Base-by-base conservation (phyloP, 176 grass and related monocot species). In the Urochloa ruziziensis region DNA sequence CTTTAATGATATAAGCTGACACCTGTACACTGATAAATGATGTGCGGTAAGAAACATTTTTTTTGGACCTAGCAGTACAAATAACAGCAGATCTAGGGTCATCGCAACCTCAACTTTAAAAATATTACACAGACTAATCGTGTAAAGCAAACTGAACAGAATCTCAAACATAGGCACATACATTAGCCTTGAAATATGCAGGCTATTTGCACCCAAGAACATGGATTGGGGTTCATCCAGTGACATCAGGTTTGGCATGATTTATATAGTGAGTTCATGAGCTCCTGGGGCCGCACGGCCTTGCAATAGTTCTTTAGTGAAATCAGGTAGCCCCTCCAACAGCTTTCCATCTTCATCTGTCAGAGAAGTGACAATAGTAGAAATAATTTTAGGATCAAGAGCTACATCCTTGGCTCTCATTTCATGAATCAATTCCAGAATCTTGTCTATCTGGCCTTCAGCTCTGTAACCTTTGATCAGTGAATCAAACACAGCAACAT, bases 401-500 rank as follows among this genome's bases (percentile, higher is more conserved):
- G 83, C 92, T 64, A 88, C 77, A 89, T 83, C 72, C 27, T 84
- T 81, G 36, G 29, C 60, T 86, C 34, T 87, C 86, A 94, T 86
- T 84, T 94, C 47, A 74, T 11, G 64, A 33, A 91, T 75, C 80
- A 94, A 86, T 49, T 84, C 51, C n/a, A 79, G 15, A 70, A 84
- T 74, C 65, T 87, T 79, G 19, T 65, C 10, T 0, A 24, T 85
- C 43, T 81, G 69, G 7, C 88, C 88, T 70, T 76, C 12, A 62
- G 51, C 35, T 10, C 82, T 75, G 60, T 90, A 88, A 53, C 88
- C 82, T 67, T 71, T 80, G 35, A 94, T 83, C 61, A 94, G 53
- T 46, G 91, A 88, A 91, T 90, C 84, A 85, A 90, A 94, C 42
- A 90, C 83, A 46, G 11, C 66, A 62, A 80, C 82, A 4, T 86